A percentile compares a stretch with the other conserved stretches of the same genome.
Conservation (phyloP, 257 asterid genomes). For the Nicotiana obtusifolia region DNA sequence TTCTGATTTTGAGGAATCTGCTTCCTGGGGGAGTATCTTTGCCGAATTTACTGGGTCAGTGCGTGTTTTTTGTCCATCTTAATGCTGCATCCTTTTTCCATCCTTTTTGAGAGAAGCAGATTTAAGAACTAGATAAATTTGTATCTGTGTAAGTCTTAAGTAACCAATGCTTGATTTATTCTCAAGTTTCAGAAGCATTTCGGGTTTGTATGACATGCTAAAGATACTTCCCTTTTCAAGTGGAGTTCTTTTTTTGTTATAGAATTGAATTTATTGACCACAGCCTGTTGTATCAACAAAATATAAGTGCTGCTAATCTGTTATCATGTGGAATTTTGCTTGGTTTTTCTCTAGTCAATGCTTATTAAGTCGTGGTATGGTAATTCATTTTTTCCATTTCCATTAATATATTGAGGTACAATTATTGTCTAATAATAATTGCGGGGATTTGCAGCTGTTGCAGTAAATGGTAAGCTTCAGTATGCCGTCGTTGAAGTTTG, state of each 20-base stretch:
- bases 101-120: neutral
- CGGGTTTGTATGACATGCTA: neutral
- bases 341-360: neutral
- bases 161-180: neutral
- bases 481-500: conserved; percentile 84
- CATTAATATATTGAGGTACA: neutral
- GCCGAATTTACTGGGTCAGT: neutral
- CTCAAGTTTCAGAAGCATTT: neutral
- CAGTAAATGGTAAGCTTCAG: conserved; percentile 84
- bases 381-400: neutral
- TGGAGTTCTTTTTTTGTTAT: neutral
- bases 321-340: conserved; percentile 3
- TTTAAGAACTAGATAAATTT: neutral
- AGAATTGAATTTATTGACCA: neutral
- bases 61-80: neutral
- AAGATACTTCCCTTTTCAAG: neutral
- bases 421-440: neutral
- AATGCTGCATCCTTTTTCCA: neutral
- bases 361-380: neutral
- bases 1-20: neutral
- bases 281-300: neutral
- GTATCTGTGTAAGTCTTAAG: neutral
- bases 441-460: conserved; percentile 60
- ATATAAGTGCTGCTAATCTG: neutral
- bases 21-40: neutral